Evolutionary conservation across 2,329 filamentous ascomycete genomes (phyloP), one percentile per base, ranked within the genome.

Genomic region (Verticillium dahliae): DNA sequence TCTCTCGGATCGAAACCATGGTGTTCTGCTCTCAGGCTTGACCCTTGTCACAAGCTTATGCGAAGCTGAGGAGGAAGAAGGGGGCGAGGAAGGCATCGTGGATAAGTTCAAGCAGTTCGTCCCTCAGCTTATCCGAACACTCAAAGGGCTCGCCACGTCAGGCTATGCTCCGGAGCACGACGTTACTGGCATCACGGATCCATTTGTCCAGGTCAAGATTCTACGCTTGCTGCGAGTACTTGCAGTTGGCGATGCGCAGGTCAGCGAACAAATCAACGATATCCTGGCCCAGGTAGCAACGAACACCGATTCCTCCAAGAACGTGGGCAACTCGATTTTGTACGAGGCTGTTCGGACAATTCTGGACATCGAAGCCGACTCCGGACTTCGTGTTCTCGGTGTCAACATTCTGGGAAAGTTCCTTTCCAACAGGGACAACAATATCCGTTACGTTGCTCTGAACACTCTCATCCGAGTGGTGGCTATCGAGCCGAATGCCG

Each of bases 321-420:
- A 99, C 67, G 95, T 99, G 52, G 95, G 95, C 65, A 99, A 99
- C 74, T 94, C 95, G 0, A 99, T 99, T 69, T 82, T 99, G 7
- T 99, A 99, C 78, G 95, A 99, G 77, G 91, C 95, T 1, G 95
- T 99, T 41, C 87, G 95, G 54, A 99, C 95, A 0, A 99, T 99
- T 67, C 86, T 99, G 57, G 95, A 99, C 68, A 98, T 99, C 60
- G 95, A 99, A 75, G 96, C 95, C 27, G 96, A 99, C 72, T 97
- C 95, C 10, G 94, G 95, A 39, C 79, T 99, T 65, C 85, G 96
- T 58, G 95, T 99, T 27, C 83, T 99, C 33, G 95, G 95, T 70
- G 95, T 99, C 68, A 99, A 99, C 73, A 99, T 99, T 67, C 85
- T 99, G 31, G 95, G 96, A 73, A 99, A 98, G 74, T 99, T 99